Evolutionary conservation across 306 rosid species (phyloP).

Genomic region (Vigna hirtella): DNA sequence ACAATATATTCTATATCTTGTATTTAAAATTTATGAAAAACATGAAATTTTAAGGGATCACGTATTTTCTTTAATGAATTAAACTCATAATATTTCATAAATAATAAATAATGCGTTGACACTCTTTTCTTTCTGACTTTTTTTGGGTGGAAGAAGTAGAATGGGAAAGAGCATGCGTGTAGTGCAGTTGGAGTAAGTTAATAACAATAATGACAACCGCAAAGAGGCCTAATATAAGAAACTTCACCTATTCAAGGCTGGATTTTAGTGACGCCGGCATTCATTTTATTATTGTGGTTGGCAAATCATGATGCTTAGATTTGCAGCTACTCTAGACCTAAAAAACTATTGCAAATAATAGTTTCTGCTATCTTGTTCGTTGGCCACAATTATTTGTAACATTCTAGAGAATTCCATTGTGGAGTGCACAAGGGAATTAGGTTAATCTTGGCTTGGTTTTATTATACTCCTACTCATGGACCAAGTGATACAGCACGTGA

Average conservation of each 20-base stretch:
- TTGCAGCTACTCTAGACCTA: constrained; percentile 51
- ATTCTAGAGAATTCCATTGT: constrained; percentile 36
- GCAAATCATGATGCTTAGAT: constrained; percentile 49
- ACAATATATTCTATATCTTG: neutral
- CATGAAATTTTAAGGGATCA: too few relatives aligned
- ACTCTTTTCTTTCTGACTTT: neutral
- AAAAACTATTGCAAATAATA: neutral
- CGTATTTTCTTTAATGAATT: too few relatives aligned
- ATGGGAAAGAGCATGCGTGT: neutral
- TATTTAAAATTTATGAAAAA: too few relatives aligned
- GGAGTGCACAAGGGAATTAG: constrained; percentile 3
- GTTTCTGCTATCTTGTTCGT: constrained; percentile 21
- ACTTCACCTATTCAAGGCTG: neutral
- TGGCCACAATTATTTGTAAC: constrained; percentile 16
- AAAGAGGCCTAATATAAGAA: constrained; percentile 5
- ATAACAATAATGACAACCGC: constrained; percentile 38
- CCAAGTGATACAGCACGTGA: constrained; percentile 60
- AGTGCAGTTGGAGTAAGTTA: neutral
- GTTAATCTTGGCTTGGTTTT: neutral
- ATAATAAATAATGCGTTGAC: too few relatives aligned
- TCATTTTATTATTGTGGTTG: constrained; percentile 14
- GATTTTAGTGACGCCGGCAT: constrained; percentile 49
- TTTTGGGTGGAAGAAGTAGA: too few relatives aligned
- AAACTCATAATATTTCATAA: too few relatives aligned
- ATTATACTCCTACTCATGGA: constrained; percentile 33